Evolutionary conservation across 768 basidiomycete species (phyloP), one percentile per base, ranked within the genome.

Genomic region (Kwoniella newhampshirensis): DNA sequence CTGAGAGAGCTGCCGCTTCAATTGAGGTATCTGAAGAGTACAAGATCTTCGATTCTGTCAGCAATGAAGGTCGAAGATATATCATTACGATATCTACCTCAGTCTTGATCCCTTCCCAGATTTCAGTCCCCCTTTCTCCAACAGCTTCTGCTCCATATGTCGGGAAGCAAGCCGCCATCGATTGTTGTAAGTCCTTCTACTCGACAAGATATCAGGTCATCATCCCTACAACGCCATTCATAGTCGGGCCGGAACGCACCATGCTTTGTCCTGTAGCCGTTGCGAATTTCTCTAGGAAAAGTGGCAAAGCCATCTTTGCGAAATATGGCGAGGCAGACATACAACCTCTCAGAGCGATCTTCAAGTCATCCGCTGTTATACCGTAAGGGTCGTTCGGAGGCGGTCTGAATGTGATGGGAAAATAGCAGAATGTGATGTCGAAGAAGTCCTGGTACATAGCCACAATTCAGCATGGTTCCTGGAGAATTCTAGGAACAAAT

Each of bases 371-470:
- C 0, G 88, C 81, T 2, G 86, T 88, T 57, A 99, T 93, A 3
- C 88, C 87, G 74, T 94, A 92, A 17, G 91, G 91, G 71, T 98
- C 92, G 64, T 91, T 86, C 0, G 91, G 87, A 17, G 93, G 91
- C 8, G 94, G 91, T 56, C 88, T 83, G 79, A 96, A 99, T 0
- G 91, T 90, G 54, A 99, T 98, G 0, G 96, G 96, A 78, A 97
- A 99, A 75, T 99, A 99, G 75, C 96, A 98, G 75, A 93, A 98
- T 0, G 87, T 88, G 72, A 97, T 86, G 68, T 97, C 90, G 78
- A 94, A 98, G 45, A 98, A 80, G 49, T 86, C 83, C 91, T 97
- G 64, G 3, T 17, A 23, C 8, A 17, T 45, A 9, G 45, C 53
- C 37, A 59, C 25, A 26, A 28, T 32, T 42, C 54, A 58, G 35